Evolutionary conservation across 2,329 filamentous ascomycete genomes (phyloP).

Genomic region (Dothistroma septosporum): DNA sequence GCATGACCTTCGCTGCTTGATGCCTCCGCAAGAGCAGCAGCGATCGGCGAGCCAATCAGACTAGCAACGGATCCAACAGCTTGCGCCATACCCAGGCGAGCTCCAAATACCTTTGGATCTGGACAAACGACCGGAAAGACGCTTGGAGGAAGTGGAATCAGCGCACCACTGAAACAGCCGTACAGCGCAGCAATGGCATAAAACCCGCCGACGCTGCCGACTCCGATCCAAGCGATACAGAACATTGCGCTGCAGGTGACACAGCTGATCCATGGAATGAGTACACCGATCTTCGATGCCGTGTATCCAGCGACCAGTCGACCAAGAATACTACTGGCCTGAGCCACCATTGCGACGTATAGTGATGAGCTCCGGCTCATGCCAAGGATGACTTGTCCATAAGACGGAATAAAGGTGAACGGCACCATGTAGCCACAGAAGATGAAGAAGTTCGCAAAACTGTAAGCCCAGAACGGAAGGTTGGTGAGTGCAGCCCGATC

Average conservation of each 20-base stretch:
- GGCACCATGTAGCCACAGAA: slow-evolving; percentile 36
- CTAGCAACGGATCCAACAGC: slow-evolving; percentile 41
- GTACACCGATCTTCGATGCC: slow-evolving; percentile 47
- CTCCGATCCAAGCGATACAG: slow-evolving; percentile 55
- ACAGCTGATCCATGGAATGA: slow-evolving; percentile 54
- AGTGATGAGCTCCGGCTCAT: slow-evolving; percentile 50
- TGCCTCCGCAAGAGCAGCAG: slow-evolving; percentile 37
- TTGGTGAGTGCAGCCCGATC: slow-evolving; percentile 40
- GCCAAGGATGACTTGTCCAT: slow-evolving; percentile 33
- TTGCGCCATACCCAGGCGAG: slow-evolving; percentile 47
- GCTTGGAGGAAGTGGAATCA: slow-evolving; percentile 45
- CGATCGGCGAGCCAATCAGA: slow-evolving; percentile 46
- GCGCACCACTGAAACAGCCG: slow-evolving; percentile 43
- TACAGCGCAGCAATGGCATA: slow-evolving; percentile 44
- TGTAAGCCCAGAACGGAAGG: slow-evolving; percentile 38
- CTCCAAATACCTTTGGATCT: slow-evolving; percentile 45
- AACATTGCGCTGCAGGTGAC: slow-evolving; percentile 45
- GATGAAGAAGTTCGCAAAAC: slow-evolving; percentile 31
- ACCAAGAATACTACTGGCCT: slow-evolving; percentile 53
- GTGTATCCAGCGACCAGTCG: slow-evolving; percentile 51
- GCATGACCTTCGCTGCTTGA: slow-evolving; percentile 14
- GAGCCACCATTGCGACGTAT: slow-evolving; percentile 54
- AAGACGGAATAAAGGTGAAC: slow-evolving; percentile 43
- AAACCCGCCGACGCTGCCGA: slow-evolving; percentile 38
- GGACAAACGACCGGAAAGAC: slow-evolving; percentile 44